Evolutionary conservation across 768 basidiomycete species (phyloP), one percentile per base, ranked within the genome.

Genomic region (Leucocoprinus birnbaumii): DNA sequence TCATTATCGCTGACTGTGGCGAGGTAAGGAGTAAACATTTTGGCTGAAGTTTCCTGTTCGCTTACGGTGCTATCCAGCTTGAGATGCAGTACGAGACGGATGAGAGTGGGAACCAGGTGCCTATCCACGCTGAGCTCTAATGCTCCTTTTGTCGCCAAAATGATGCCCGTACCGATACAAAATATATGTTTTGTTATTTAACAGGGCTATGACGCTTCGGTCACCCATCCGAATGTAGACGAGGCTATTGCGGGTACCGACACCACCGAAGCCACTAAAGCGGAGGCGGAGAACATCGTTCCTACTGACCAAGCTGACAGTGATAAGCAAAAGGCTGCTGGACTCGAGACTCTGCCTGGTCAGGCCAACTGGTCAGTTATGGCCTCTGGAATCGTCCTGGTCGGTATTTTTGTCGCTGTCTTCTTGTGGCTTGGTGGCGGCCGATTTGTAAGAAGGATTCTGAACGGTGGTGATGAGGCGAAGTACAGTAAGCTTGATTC

Each of bases 121-220:
- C 94, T 73, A 72, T 91, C 64, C 93, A 85, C 67, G 89, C 83
- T 83, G 96, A 98, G 84, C 93, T 98, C 68, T 98, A 82, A 86
- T 71, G 75, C 74, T 70, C 65, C 57, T 59, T 61, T 53, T 68
- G 58, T 68, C 61, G 58, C 60, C 62, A 68, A 71, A 73, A 66
- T 59, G 22, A 26, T 13, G 68, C 55, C 68, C 66, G 71, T 77
- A 71, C 71, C 67, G 80, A 84, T 83, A 79, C 79, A 78, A 74
- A 73, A 64, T 64, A 68, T 72, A 66, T 51, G 45, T 41, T 59
- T 51, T 53, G 38, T 37, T 43, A 26, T 54, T 50, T 53, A 51
- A 53, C 52, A 60, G 56, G 50, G 53, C 22, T 9, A 38, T 48
- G 21, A 40, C 31, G 25, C 19, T 18, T 37, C 13, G 25, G 35